A percentile compares a stretch with the other conserved stretches of the same genome.
These are phyloP conservation scores for Crithidia acanthocephali DNA, from an alignment of 208 protist genomes.

Conservation along the genomic window DNA sequence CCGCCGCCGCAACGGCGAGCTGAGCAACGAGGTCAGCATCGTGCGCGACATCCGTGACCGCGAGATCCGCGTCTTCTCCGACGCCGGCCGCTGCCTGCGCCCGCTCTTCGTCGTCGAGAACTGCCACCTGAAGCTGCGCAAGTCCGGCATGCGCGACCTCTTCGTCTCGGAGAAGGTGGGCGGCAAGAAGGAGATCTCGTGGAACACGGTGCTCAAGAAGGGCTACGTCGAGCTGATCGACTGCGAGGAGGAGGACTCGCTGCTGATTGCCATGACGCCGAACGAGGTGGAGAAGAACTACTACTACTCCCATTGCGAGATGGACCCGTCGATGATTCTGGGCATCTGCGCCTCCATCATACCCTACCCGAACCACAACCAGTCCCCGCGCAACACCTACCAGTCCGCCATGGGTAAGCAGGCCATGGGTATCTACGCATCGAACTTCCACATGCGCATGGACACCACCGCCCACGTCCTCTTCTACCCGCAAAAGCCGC, in stretches of 20 bases:
- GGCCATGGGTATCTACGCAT: constrained; percentile 96
- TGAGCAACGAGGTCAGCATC: constrained; percentile 88
- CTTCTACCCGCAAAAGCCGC: constrained; percentile 98
- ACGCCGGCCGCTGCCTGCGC: constrained; percentile 76
- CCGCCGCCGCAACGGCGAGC: constrained; percentile 68
- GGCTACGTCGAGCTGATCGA: constrained; percentile 95
- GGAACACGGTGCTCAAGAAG: constrained; percentile 69
- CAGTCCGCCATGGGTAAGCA: constrained; percentile 99
- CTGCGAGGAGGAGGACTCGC: constrained; percentile 99
- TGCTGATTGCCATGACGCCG: constrained; percentile 95
- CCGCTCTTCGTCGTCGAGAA: constrained; percentile 78
- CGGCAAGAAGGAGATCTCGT: constrained; percentile 67
- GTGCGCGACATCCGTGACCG: constrained; percentile 68
- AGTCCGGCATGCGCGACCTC: constrained; percentile 63
- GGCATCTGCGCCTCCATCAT: constrained; percentile 96
- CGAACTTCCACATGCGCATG: constrained; percentile 96
- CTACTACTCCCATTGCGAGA: constrained; percentile 92
- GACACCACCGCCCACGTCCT: constrained; percentile 99
- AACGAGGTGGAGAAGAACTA: constrained; percentile 74
- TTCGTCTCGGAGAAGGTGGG: constrained; percentile 86
- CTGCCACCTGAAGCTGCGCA: constrained; percentile 59
- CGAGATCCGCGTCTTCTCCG: constrained; percentile 77
- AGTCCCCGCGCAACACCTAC: constrained; percentile 99
- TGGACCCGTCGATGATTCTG: constrained; percentile 90
- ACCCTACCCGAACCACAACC: constrained; percentile 99